These are phyloP conservation scores for Epicoccum sorghinum DNA, from an alignment of 2,329 filamentous ascomycete genomes.

Conservation along the genomic window DNA sequence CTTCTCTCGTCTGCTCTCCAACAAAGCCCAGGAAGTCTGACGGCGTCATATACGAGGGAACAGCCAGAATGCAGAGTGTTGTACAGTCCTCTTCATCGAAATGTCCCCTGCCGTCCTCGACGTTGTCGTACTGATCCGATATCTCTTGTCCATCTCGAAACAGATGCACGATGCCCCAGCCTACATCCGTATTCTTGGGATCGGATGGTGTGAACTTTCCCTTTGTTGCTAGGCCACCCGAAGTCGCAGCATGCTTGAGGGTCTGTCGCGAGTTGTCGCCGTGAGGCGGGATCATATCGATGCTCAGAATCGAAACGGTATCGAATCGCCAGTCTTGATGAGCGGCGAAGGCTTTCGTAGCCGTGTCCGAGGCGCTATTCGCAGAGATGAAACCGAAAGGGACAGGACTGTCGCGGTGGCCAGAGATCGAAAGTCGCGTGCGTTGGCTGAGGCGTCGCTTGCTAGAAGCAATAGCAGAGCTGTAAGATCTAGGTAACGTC, in stretches of 20 bases:
- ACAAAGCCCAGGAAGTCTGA: constrained; percentile 91
- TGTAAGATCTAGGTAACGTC: constrained; percentile 20
- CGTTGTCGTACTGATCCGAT: constrained; percentile 62
- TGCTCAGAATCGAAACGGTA: constrained; percentile 76
- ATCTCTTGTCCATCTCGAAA: constrained; percentile 86
- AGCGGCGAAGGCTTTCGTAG: constrained; percentile 39
- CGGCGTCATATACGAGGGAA: constrained; percentile 91
- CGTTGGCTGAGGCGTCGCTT: constrained; percentile 43
- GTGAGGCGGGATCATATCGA: constrained; percentile 67
- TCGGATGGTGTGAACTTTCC: constrained; percentile 77
- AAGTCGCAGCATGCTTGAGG: constrained; percentile 44
- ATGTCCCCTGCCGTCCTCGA: constrained; percentile 34
- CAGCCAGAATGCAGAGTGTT: constrained; percentile 89
- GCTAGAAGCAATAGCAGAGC: constrained; percentile 28
- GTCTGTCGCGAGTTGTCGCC: constrained; percentile 36
- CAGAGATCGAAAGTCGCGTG: constrained; percentile 42
- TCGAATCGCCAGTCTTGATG: constrained; percentile 80
- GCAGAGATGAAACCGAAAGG: constrained; percentile 47
- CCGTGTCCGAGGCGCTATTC: constrained; percentile 24
- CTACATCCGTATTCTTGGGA: constrained; percentile 74
- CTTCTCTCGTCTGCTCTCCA: constrained; percentile 81
- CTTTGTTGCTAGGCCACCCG: constrained; percentile 75
- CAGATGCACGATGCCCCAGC: constrained; percentile 92
- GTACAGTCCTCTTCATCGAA: constrained; percentile 72
- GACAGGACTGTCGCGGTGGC: constrained; percentile 45